Conservation (phyloP, 371 early-diverging fungal species). For the Mortierella sp. region DNA sequence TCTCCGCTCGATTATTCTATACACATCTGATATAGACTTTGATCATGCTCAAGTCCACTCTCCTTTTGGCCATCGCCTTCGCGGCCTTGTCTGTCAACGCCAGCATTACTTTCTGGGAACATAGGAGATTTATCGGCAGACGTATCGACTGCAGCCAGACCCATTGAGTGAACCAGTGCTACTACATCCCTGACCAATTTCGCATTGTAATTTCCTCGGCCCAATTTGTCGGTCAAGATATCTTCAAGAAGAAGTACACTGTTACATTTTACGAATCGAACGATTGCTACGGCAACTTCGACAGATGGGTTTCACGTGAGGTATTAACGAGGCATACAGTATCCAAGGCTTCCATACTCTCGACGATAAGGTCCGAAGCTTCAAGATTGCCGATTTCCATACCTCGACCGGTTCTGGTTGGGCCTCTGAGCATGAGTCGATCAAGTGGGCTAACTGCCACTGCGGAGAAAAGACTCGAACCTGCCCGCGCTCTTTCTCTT, state of each 20-base stretch:
- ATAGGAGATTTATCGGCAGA: too few relatives aligned
- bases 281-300: neutral
- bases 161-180: neutral
- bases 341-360: neutral
- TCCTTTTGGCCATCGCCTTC: too few relatives aligned
- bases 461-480: neutral
- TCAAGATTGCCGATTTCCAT: neutral
- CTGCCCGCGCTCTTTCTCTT: too few relatives aligned
- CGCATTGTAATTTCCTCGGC: neutral
- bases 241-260: neutral
- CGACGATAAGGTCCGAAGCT: constrained; percentile 9
- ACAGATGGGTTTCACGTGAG: neutral
- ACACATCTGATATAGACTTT: too few relatives aligned
- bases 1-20: too few relatives aligned
- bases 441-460: too few relatives aligned
- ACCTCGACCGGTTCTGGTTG: neutral
- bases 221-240: neutral
- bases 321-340: neutral
- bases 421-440: too few relatives aligned
- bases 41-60: too few relatives aligned
- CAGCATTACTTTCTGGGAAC: too few relatives aligned
- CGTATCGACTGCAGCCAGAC: too few relatives aligned
- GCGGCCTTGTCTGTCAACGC: too few relatives aligned
- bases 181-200: neutral
- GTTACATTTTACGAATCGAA: neutral